phyloP scores from a whole-genome alignment of 495 filamentous ascomycete species.

The Podospora pseudopauciseta region DNA sequence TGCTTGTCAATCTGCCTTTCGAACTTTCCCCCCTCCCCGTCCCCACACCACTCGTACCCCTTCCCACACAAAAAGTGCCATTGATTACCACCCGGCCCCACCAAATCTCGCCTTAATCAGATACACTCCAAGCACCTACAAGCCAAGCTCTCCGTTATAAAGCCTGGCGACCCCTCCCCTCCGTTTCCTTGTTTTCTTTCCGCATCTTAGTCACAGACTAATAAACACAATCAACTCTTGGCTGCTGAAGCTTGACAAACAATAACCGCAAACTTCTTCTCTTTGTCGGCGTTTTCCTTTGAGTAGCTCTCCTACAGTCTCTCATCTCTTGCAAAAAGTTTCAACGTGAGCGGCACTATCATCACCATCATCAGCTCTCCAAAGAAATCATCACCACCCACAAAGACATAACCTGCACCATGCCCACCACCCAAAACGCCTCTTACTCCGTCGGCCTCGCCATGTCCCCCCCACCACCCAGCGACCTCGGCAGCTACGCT shows the following conservation, averaged over 20 bases:
- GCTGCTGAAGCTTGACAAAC: background rate
- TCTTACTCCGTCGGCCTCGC: constrained; percentile 31
- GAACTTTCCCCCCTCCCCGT: background rate
- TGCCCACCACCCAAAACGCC: constrained; percentile 33
- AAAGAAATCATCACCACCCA: constrained; percentile 7
- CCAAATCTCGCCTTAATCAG: constrained; percentile 21
- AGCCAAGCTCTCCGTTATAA: constrained; percentile 27
- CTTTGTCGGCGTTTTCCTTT: background rate
- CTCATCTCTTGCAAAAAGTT: background rate
- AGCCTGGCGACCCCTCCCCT: constrained; percentile 17
- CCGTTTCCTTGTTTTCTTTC: constrained; percentile 11
- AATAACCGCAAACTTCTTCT: background rate
- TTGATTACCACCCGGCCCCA: constrained; percentile 6
- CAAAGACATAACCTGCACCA: constrained; percentile 14
- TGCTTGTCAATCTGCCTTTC: background rate
- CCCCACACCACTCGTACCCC: background rate
- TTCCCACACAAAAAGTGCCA: background rate
- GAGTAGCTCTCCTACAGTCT: background rate
- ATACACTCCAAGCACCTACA: constrained; percentile 13
- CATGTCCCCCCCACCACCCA: constrained; percentile 39
- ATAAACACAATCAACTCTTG: constrained; percentile 2
- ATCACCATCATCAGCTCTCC: background rate
- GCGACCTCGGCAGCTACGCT: constrained; percentile 43
- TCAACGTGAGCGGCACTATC: background rate
- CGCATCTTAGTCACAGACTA: constrained; percentile 4